Base-by-base conservation (phyloP, 768 basidiomycete genomes). In the Rhizopogon salebrosus region DNA sequence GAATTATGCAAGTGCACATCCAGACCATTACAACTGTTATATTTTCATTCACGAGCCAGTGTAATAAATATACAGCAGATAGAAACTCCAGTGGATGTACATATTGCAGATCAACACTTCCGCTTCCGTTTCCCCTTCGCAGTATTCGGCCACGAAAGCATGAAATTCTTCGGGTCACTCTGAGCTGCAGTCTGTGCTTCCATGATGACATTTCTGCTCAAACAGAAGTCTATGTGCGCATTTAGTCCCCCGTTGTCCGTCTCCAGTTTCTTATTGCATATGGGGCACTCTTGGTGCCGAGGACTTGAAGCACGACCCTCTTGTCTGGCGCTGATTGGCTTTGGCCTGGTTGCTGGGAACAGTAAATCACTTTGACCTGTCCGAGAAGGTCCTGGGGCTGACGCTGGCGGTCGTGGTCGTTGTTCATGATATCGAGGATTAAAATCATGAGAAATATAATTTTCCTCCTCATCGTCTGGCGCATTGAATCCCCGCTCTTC, bases 141-240 rank as follows among this genome's bases (percentile, higher is more conserved):
- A n/a, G 13, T 34, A 52, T 22, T 26, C 14, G 29, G 11, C 48
- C 52, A 51, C 26, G 35, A 23, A 36, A 34, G 36, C 3, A 22
- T 11, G 11, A 40, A 22, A 27, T 35, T 41, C 22, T 34, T 50
- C 10, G 39, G 29, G 40, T 64, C 58, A 48, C 60, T 63, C 38
- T 48, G 57, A 4, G 63, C 63, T 49, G 64, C 61, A 0, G 59
- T 62, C 52, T 88, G 87, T 0, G 89, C 89, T 60, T 89, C 80
- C 54, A 78, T 70, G 55, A 95, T 93, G 2, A 83, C 87, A 22
- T 78, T 80, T 53, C 82, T 80, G 64, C 89, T 94, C 48, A 97
- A 67, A 62, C 94, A 97, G 61, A 85, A 88, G 67, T 97, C 93
- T 40, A 97, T 77, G 61, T 97, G 93, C n/a, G 80, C 75, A 63